Base-by-base conservation (phyloP, 768 basidiomycete species). In the Sarcodon aspratus region DNA sequence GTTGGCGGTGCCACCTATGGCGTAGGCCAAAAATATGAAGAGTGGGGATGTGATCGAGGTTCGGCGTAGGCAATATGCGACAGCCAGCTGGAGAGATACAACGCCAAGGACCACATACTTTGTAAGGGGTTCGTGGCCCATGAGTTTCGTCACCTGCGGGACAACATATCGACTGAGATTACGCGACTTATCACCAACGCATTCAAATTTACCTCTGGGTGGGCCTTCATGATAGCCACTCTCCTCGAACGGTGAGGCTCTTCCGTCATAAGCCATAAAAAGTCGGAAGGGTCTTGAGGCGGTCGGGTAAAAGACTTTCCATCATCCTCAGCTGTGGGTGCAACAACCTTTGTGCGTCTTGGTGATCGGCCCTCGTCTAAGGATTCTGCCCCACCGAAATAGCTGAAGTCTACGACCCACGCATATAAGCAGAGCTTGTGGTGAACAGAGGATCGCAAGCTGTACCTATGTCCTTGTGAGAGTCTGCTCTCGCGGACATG, bases 241-340 rank as follows among this genome's bases (percentile, higher is more conserved):
- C 96, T 70, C 48, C 96, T 70, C 12, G 82, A 80, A 45, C 95
- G 78, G 65, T 99, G 96, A 3, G 96, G 96, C 60, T 99, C 96
- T 66, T 99, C 96, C 0, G 91, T 96, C 82, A 97, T 88, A 42
- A 94, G 60, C 96, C 96, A 99, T 32, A 97, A 72, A 59, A 96
- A 98, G 56, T 98, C 95, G 0, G 71, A 64, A 1, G 88, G 85
- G 57, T 92, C 81, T 61, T 82, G 80, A 0, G 84, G 83, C 2
- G 79, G 78, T 6, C 66, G 71, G 15, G 69, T 63, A 57, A 75
- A 63, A 3, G 66, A 62, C 36, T 59, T 61, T 8, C 68, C 73
- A 52, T 74, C 58, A 51, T 70, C 67, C 40, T 72, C 66, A 3
- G 71, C 69, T n/a, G 65, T 63, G 76, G 77, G 54, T 73, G 71